Evolutionary conservation across 2,329 filamentous ascomycete genomes (phyloP).

Genomic region (Esteya vermicola): DNA sequence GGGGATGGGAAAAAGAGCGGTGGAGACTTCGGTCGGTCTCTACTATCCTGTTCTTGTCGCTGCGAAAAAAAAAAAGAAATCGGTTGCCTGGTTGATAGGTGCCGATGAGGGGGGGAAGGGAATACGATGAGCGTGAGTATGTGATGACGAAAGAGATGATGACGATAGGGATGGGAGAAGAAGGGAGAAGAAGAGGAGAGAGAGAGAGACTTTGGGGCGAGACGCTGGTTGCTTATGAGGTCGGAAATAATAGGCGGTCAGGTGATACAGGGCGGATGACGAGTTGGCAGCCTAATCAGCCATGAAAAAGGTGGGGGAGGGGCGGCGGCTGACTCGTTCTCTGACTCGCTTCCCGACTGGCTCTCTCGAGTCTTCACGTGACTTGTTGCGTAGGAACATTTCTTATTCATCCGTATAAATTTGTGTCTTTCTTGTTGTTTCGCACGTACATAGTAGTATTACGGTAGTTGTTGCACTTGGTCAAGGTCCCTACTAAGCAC

Average conservation of each 20-base stretch:
- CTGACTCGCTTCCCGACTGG: no score
- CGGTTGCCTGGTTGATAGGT: background rate
- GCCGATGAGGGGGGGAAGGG: background rate
- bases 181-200: background rate
- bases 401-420: no score
- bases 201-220: no score
- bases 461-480: no score
- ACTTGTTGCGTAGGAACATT: background rate
- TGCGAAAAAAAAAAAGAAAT: background rate
- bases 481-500: no score
- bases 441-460: no score
- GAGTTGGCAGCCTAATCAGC: conserved; percentile 9
- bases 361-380: background rate
- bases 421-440: no score
- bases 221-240: conserved; percentile 1
- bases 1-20: background rate
- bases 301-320: background rate
- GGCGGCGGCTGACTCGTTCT: background rate
- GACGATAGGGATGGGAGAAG: no score
- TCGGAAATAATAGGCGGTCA: conserved; percentile 5
- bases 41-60: no score
- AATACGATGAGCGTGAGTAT: background rate
- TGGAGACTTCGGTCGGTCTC: no score
- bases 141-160: conserved; percentile 2
- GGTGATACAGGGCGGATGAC: conserved; percentile 10